These are phyloP conservation scores for Penicillium ucsense DNA, from an alignment of 495 filamentous ascomycete species.

Conservation along the genomic window DNA sequence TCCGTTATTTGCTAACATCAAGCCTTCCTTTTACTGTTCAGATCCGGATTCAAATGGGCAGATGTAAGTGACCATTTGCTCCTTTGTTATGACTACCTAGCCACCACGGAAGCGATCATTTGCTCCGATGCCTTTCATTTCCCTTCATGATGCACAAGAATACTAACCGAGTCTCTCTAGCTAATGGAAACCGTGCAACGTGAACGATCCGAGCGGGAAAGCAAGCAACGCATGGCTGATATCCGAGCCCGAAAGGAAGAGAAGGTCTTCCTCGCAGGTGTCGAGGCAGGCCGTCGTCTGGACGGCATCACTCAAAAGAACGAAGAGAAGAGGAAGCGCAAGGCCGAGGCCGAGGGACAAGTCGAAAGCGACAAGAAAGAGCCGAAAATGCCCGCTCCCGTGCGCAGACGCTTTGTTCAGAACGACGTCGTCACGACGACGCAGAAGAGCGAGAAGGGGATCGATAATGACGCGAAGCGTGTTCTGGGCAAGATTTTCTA, in stretches of 20 bases:
- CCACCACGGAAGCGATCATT: neutral
- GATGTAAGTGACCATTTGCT: conserved; percentile 14
- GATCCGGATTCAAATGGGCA: conserved; percentile 67
- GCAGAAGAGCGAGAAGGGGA: conserved; percentile 29
- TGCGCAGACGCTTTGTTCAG: conserved; percentile 66
- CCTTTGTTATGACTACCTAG: neutral
- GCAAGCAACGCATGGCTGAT: conserved; percentile 72
- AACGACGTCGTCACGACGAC: conserved; percentile 42
- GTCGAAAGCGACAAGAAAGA: conserved; percentile 5
- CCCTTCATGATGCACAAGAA: neutral
- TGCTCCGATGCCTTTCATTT: neutral
- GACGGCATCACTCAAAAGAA: conserved; percentile 59
- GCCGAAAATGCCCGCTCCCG: conserved; percentile 17
- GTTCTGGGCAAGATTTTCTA: conserved; percentile 75
- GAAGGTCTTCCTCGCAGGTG: conserved; percentile 68
- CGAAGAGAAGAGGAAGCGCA: conserved; percentile 46
- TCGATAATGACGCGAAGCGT: conserved; percentile 61
- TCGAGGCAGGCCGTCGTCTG: conserved; percentile 73
- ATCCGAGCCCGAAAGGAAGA: conserved; percentile 69
- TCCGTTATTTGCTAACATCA: neutral
- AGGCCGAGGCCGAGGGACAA: conserved; percentile 10
- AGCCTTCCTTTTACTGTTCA: neutral
- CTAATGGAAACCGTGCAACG: conserved; percentile 58
- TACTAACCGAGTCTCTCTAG: neutral
- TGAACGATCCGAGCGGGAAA: conserved; percentile 76